These are phyloP conservation scores for Saxophila tyrrhenica DNA, from an alignment of 495 filamentous ascomycete species.

Conservation along the genomic window DNA sequence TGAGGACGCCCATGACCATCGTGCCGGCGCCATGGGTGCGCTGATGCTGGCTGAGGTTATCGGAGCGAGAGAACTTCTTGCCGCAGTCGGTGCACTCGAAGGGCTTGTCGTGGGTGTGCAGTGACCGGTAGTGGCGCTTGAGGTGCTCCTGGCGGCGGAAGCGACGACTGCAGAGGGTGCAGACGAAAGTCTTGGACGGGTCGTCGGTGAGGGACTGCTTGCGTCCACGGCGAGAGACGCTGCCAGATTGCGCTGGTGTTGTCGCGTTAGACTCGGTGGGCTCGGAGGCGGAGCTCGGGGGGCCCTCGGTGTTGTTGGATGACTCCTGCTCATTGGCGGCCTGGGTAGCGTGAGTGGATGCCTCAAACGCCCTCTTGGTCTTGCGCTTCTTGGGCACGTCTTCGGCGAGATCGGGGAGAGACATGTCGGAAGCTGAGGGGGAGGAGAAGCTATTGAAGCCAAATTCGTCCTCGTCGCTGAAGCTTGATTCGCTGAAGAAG, in stretches of 20 bases:
- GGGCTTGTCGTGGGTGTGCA: slow-evolving; percentile 97
- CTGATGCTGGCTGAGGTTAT: slow-evolving; percentile 93
- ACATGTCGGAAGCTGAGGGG: slow-evolving; percentile 16
- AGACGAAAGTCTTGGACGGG: slow-evolving; percentile 96
- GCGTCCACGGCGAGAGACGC: slow-evolving; percentile 82
- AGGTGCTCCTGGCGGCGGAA: slow-evolving; percentile 98
- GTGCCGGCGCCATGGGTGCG: slow-evolving; percentile 86
- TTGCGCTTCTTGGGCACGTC: slow-evolving; percentile 6
- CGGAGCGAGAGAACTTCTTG: slow-evolving; percentile 97
- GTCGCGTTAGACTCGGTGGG: slow-evolving; percentile 21
- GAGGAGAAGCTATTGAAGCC: slow-evolving; percentile 13
- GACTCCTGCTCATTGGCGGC: slow-evolving; percentile 32
- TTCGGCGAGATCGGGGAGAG: slow-evolving; percentile 7
- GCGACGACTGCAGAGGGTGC: slow-evolving; percentile 85
- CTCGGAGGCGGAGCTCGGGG: slow-evolving; percentile 24
- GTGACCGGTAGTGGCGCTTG: slow-evolving; percentile 95
- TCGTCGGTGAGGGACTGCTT: slow-evolving; percentile 99
- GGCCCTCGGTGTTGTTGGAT: slow-evolving; percentile 24
- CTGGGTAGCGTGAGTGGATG: slow-evolving; percentile 19
- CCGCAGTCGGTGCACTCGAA: slow-evolving; percentile 96
- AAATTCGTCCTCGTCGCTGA: slow-evolving; percentile 57
- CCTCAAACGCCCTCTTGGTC: slow-evolving; percentile 7
- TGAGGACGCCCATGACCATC: slow-evolving; percentile 77
- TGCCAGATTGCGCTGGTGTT: slow-evolving; percentile 33
- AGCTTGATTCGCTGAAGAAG: slow-evolving; percentile 62